Base-by-base conservation (phyloP, 78 protist genomes). In the Emiliania huxleyi region DNA sequence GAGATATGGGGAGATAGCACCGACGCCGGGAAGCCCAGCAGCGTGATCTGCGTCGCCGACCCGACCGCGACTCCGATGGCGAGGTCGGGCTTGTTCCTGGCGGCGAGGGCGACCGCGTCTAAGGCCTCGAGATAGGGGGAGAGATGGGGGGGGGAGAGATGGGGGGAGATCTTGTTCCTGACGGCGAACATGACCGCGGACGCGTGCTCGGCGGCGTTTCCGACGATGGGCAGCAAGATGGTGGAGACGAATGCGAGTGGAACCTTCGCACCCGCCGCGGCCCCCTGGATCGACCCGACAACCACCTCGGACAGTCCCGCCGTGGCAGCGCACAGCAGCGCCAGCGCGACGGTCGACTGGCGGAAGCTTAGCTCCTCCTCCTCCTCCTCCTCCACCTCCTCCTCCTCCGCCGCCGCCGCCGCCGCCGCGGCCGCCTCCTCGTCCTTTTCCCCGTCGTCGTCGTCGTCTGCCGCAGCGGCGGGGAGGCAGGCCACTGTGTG, bases 131-230 rank as follows among this genome's bases (percentile, higher is more conserved):
- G n/a, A n/a, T n/a, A n/a, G n/a, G n/a, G n/a, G n/a, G n/a, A n/a
- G n/a, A n/a, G n/a, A n/a, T n/a, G n/a, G n/a, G n/a, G n/a, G n/a
- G n/a, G n/a, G n/a, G n/a, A n/a, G n/a, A n/a, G n/a, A n/a, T n/a
- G n/a, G n/a, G n/a, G n/a, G n/a, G n/a, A n/a, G n/a, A 91, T 83
- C 91, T 91, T 87, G 81, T 91, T 49, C 88, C 81, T 69, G 29
- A 22, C 44, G 35, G 96, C 96, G 29, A 91, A 52, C 33, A 93
- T 52, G 33, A 94, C 43, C 33, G 96, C 96, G 37, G 96, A 42
- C 35, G 93, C 91, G 56, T 94, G 96, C 73, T 94, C 96, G 42
- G 96, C 96, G 11, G 94, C 96, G 33, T 94, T 94, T 33, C 96
- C 96, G 2, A 91, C 91, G 40, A 94, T 83, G 46, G 96, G 96